Evolutionary conservation across 2,329 filamentous ascomycete genomes (phyloP), one percentile per base, ranked within the genome.

Genomic region (Juglanconis sp.): DNA sequence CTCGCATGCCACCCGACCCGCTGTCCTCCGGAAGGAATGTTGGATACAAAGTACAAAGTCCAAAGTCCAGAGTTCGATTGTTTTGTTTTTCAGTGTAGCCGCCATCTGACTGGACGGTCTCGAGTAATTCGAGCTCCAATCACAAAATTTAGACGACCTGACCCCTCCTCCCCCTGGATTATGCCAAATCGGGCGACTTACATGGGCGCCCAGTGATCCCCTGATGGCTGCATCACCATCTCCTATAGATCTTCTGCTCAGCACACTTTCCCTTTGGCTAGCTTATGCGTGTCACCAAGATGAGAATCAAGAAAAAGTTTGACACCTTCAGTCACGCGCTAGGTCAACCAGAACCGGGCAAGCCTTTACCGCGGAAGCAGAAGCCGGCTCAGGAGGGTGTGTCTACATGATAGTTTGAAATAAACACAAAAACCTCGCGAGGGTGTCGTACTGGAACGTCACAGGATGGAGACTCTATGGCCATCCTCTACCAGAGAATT

Each of bases 361-460:
- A n/a, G 17, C 38, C 9, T 35, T 13, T 32, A 30, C 48, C 17
- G 35, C 36, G 48, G 46, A 59, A 46, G 52, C 48, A n/a, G 44
- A 34, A 32, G 44, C 42, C 57, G 30, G 46, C 11, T 51, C 42
- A 54, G 54, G 44, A 52, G 24, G 17, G 46, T 58, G 53, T 63
- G 46, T 11, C 35, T 24, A n/a, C 30, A 42, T 24, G 17, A 24
- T 24, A 24, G 17, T 24, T 24, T 24, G 2, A 24, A 24, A 24
- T 24, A 24, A 24, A 24, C 17, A 24, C 17, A 24, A 2, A 24
- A 24, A 11, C 54, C 53, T 36, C 72, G 72, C 67, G 11, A 50
- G 38, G 48, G 30, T 50, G 35, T 51, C n/a, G 17, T 24, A 46
- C 15, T 36, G 11, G 3, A 35, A 47, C 17, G 17, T 24, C 17